Percentiles rank a stretch among this genome's conserved stretches.
Conservation (phyloP, 148 eudicot genomes). For the Dysphania ambrosioides region DNA sequence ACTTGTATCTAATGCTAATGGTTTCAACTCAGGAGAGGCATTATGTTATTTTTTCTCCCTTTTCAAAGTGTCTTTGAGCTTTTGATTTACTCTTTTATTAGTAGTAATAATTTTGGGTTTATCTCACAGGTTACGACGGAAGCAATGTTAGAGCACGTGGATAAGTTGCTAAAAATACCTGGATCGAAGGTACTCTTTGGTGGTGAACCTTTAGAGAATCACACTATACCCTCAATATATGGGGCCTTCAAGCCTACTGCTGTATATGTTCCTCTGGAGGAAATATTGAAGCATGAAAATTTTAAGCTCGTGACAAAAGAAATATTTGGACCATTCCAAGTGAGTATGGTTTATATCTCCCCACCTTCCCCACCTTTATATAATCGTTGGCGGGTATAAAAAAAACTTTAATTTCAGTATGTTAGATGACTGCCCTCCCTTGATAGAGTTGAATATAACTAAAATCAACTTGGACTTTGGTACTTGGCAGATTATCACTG, state of each 20-base stretch:
- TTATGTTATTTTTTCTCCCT: background rate
- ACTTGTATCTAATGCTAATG: background rate
- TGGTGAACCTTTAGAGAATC: slow-evolving; percentile 80
- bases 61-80: background rate
- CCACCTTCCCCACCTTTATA: background rate
- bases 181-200: slow-evolving; percentile 88
- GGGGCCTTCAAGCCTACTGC: slow-evolving; percentile 97
- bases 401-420: background rate
- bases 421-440: background rate
- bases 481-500: slow-evolving; percentile 61
- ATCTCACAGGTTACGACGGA: slow-evolving; percentile 73
- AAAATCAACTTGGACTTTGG: background rate
- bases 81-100: background rate
- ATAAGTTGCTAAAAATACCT: slow-evolving; percentile 67
- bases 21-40: background rate
- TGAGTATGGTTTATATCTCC: slow-evolving; percentile 20
- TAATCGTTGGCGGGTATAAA: background rate
- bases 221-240: slow-evolving; percentile 69
- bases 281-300: slow-evolving; percentile 70
- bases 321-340: slow-evolving; percentile 97
- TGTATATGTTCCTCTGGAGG: slow-evolving; percentile 80
- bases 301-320: slow-evolving; percentile 81
- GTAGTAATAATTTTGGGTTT: slow-evolving; percentile 1
- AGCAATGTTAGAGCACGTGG: slow-evolving; percentile 74
- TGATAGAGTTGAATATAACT: background rate